phyloP scores from a whole-genome alignment of 2,329 filamentous ascomycete species.

The Thelonectria blattea region DNA sequence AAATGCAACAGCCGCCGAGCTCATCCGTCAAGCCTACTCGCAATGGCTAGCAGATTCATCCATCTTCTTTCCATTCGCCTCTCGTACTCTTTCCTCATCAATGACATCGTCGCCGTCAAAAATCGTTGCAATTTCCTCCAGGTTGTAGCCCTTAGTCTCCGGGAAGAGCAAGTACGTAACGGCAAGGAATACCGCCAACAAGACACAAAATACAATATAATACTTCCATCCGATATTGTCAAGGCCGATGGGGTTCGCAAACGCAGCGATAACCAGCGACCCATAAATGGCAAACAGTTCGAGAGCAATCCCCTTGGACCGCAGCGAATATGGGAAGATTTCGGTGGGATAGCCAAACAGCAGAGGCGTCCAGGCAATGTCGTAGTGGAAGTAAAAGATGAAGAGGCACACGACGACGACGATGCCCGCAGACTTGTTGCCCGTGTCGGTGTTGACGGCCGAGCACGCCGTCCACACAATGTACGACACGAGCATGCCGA shows the following conservation, averaged over 20 bases:
- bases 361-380: slow-evolving; percentile 54
- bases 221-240: slow-evolving; percentile 48
- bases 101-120: slow-evolving; percentile 31
- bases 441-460: slow-evolving; percentile 40
- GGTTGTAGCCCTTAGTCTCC: slow-evolving; percentile 42
- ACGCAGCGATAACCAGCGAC: slow-evolving; percentile 45
- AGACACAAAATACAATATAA: slow-evolving; percentile 46
- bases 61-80: background rate
- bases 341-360: slow-evolving; percentile 52
- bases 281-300: slow-evolving; percentile 50
- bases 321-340: slow-evolving; percentile 46
- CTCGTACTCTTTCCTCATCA: slow-evolving; percentile 3
- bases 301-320: slow-evolving; percentile 49
- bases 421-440: slow-evolving; percentile 44
- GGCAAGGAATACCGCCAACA: slow-evolving; percentile 30
- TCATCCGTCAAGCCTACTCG: background rate
- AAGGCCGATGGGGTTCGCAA: slow-evolving; percentile 41
- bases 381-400: slow-evolving; percentile 53
- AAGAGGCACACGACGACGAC: slow-evolving; percentile 56
- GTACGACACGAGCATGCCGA: slow-evolving; percentile 47
- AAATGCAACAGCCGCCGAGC: background rate
- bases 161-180: slow-evolving; percentile 37
- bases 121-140: slow-evolving; percentile 35
- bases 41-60: slow-evolving; percentile 14
- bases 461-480: slow-evolving; percentile 48